These are phyloP conservation scores for Hanseniaspora meyeri DNA, from an alignment of 805 yeast species.

Conservation along the genomic window DNA sequence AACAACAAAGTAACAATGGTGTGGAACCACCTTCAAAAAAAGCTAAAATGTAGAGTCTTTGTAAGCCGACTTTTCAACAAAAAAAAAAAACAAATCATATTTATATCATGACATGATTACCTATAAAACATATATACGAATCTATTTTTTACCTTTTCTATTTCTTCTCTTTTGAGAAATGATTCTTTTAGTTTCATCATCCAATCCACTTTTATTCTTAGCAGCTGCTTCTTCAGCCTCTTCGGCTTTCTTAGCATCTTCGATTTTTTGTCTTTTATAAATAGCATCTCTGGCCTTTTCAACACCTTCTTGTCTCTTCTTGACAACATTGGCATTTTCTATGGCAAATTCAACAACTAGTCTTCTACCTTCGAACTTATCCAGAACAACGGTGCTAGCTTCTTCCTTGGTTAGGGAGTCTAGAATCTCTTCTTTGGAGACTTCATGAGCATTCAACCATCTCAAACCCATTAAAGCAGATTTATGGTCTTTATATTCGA, in stretches of 20 bases:
- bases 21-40: slow-evolving; percentile 6
- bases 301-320: slow-evolving; percentile 67
- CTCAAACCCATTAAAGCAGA: slow-evolving; percentile 89
- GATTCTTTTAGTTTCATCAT: slow-evolving; percentile 47
- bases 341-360: slow-evolving; percentile 90
- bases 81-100: not conserved
- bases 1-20: not conserved
- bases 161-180: slow-evolving; percentile 60
- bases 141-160: slow-evolving; percentile 37
- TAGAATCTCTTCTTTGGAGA: slow-evolving; percentile 52
- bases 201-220: slow-evolving; percentile 29
- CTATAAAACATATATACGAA: not conserved
- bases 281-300: slow-evolving; percentile 23
- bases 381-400: slow-evolving; percentile 40
- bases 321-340: slow-evolving; percentile 87
- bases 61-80: too few relatives aligned
- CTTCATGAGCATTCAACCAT: slow-evolving; percentile 92
- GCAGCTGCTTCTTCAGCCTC: slow-evolving; percentile 24
- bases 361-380: slow-evolving; percentile 48
- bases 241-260: slow-evolving; percentile 19
- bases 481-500: slow-evolving; percentile 86
- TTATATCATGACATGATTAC: not conserved
- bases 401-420: slow-evolving; percentile 66
- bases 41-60: slow-evolving; percentile 5
- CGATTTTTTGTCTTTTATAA: slow-evolving; percentile 16